Conservation (phyloP, 176 grass and related monocot species). For the Phragmites australis region DNA sequence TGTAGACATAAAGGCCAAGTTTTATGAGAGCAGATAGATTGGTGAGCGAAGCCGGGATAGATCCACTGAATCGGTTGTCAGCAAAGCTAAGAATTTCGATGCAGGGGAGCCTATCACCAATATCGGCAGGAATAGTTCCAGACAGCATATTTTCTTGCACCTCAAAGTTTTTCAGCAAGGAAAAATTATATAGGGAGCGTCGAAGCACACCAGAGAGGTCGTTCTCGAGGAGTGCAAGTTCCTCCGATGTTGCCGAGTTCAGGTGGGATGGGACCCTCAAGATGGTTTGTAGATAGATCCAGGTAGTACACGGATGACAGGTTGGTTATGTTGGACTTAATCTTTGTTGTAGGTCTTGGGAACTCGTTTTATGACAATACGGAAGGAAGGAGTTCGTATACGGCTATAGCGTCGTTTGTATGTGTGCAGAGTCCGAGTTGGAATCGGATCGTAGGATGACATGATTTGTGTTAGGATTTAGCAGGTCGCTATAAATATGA, state of each 20-base stretch:
- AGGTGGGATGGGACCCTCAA: neutral
- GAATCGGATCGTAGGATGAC: too few species aligned
- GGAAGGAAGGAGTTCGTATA: too few species aligned
- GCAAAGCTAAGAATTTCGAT: neutral
- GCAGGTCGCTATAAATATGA: too few species aligned
- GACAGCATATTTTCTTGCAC: neutral
- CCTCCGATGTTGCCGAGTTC: neutral
- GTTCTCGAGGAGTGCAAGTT: neutral
- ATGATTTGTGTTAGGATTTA: too few species aligned
- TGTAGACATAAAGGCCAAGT: neutral
- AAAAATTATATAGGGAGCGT: constrained; percentile 2
- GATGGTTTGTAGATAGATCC: neutral
- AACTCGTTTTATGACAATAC: too few species aligned
- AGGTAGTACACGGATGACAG: neutral
- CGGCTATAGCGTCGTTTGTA: too few species aligned
- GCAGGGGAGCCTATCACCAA: neutral
- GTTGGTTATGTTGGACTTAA: too few species aligned
- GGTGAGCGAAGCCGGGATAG: neutral
- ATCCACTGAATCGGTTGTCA: neutral
- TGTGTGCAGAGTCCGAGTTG: too few species aligned
- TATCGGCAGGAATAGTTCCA: neutral
- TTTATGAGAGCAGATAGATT: neutral
- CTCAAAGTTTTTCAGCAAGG: neutral
- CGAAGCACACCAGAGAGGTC: constrained; percentile 1
- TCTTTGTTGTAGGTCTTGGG: too few species aligned